Conservation (phyloP, 306 rosid species). For the Crotalaria pallida region DNA sequence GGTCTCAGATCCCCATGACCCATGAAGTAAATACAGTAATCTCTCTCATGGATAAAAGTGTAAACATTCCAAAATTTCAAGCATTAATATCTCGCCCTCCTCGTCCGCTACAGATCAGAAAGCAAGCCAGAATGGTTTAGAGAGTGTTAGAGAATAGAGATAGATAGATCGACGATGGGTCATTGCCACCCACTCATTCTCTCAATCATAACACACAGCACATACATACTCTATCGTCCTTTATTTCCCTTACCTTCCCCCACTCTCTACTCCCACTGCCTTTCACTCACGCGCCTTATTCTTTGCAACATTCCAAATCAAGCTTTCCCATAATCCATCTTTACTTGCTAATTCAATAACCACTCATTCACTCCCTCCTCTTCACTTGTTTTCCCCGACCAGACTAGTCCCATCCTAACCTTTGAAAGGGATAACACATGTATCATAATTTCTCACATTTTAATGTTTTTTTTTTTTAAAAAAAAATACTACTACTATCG, state of each 20-base stretch:
- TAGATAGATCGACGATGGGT: too few species aligned
- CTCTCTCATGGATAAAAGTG: too few species aligned
- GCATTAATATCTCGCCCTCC: slow-evolving; percentile 75
- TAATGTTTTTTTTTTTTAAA: too few species aligned
- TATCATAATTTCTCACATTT: too few species aligned
- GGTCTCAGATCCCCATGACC: background rate
- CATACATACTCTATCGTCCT: background rate
- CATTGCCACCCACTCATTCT: slow-evolving; percentile 95
- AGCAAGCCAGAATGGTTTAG: slow-evolving; percentile 49
- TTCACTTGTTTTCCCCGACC: slow-evolving; percentile 53
- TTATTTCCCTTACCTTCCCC: background rate
- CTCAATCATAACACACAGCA: slow-evolving; percentile 82
- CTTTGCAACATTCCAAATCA: slow-evolving; percentile 18
- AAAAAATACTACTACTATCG: too few species aligned
- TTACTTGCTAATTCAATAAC: slow-evolving; percentile 29
- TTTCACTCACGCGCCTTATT: slow-evolving; percentile 22
- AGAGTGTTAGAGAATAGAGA: too few species aligned
- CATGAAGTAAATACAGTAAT: too few species aligned
- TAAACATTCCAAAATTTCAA: slow-evolving; percentile 43
- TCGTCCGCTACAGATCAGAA: slow-evolving; percentile 89
- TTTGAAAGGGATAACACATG: background rate
- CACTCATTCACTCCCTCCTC: slow-evolving; percentile 42
- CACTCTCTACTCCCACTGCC: slow-evolving; percentile 23
- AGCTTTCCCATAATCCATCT: slow-evolving; percentile 50
- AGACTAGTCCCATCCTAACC: slow-evolving; percentile 68